A percentile compares a stretch with the other conserved stretches of the same genome.
These are phyloP conservation scores for Pseudozyma thailandica DNA, from an alignment of 1,284 basidiomycete species.

Conservation along the genomic window DNA sequence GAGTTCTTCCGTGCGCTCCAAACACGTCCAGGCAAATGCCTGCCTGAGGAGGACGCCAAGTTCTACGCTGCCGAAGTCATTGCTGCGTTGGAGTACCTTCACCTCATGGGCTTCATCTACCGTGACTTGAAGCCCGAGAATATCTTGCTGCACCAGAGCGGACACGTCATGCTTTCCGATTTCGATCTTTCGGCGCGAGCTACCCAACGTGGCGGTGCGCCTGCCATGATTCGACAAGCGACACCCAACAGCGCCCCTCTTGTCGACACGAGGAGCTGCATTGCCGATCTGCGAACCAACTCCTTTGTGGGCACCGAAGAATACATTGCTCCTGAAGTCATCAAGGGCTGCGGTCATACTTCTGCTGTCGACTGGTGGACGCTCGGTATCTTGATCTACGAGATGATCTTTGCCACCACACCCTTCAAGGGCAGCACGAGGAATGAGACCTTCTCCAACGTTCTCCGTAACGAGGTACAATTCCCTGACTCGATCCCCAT, in stretches of 20 bases:
- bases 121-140: constrained; percentile 96
- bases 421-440: constrained; percentile 97
- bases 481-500: constrained; percentile 89
- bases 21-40: constrained; percentile 91
- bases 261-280: constrained; percentile 96
- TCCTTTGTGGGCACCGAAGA: constrained; percentile 99
- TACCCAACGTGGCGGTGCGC: constrained; percentile 77
- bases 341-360: constrained; percentile 95
- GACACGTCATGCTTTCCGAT: constrained; percentile 98
- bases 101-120: constrained; percentile 91
- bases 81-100: constrained; percentile 96
- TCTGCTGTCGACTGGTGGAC: constrained; percentile 99
- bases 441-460: constrained; percentile 95
- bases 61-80: constrained; percentile 99
- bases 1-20: constrained; percentile 91
- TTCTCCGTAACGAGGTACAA: constrained; percentile 84
- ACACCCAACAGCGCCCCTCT: constrained; percentile 90
- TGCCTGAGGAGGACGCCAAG: constrained; percentile 91
- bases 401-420: constrained; percentile 99
- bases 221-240: constrained; percentile 87
- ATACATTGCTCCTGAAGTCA: constrained; percentile 99
- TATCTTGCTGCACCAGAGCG: constrained; percentile 94
- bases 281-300: constrained; percentile 96
- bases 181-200: constrained; percentile 98
- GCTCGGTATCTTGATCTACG: constrained; percentile 95